Evolutionary conservation across 139 green algal genomes (phyloP), one percentile per base, ranked within the genome.

Genomic region (Chlorella sp.): DNA sequence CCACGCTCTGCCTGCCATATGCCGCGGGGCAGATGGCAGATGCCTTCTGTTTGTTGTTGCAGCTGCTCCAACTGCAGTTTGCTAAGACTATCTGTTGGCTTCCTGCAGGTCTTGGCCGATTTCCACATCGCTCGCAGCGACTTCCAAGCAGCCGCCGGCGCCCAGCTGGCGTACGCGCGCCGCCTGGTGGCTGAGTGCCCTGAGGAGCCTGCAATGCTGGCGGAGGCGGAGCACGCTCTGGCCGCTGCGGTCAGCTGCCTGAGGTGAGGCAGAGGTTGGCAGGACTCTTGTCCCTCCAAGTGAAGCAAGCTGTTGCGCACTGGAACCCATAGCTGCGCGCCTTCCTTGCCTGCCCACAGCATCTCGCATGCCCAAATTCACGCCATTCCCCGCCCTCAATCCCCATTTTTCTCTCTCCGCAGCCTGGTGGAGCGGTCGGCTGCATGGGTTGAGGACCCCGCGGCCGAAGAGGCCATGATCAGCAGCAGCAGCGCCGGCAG

Each of bases 401-500:
- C n/a, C n/a, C n/a, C n/a, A n/a, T n/a, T n/a, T n/a, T 9, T 9
- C 44, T 51, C 44, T 51, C 44, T 38, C 11, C 62, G 80, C 67
- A 74, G 70, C 55, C 62, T 88, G 36, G 87, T 89, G 41, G 83
- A 83, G 26, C 39, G 70, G 4, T 60, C 70, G 57, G 74, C 82
- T 3, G 83, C 83, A 2, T 90, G 87, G 87, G 65, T 92, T 51
- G 70, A 78, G 69, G 88, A 91, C 85, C 70, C 88, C 4, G 81
- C 32, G 18, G 7, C 30, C 18, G 44, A 30, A 1, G 56, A 23
- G 5, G 72, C 51, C 15, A 9, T 60, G 15, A 15, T 21, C 13
- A 21, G 9, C 51, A 60, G 51, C 51, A 60, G 9, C 51, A 60
- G 16, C 28, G 55, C 28, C 39, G 51, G 75, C 83, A 23, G 28